Percentiles rank a stretch among this genome's conserved stretches.
phyloP scores from a whole-genome alignment of 2,329 filamentous ascomycete genomes.

The Microcera coccophila region DNA sequence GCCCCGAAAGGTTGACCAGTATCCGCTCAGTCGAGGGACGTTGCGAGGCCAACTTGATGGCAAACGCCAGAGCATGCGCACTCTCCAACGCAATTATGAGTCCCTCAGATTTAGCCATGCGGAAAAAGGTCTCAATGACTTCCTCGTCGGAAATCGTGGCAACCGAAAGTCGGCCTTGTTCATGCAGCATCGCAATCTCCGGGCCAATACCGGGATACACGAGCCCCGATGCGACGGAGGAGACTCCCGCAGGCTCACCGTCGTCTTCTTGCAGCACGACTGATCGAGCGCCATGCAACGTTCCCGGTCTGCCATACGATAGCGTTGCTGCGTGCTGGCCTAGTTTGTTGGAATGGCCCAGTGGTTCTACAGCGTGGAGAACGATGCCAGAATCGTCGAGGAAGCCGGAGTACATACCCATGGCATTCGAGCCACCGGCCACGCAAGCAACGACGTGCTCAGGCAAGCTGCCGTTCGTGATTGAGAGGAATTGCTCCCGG shows the following conservation, averaged over 20 bases:
- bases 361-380: conserved; percentile 90
- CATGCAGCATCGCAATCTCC: too few relatives aligned
- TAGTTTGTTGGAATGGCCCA: conserved; percentile 88
- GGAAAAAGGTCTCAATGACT: too few relatives aligned
- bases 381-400: conserved; percentile 78
- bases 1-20: too few relatives aligned
- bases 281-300: conserved; percentile 91
- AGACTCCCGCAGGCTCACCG: conserved; percentile 91
- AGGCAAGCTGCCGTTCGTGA: conserved; percentile 82
- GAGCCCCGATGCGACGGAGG: conserved; percentile 92
- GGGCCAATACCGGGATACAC: conserved; percentile 97
- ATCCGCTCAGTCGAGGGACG: too few relatives aligned
- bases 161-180: too few relatives aligned
- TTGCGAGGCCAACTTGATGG: too few relatives aligned
- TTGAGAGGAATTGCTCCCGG: conserved; percentile 81
- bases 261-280: conserved; percentile 94
- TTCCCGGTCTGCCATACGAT: conserved; percentile 80
- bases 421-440: conserved; percentile 89
- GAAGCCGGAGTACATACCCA: conserved; percentile 98
- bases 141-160: too few relatives aligned
- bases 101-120: too few relatives aligned
- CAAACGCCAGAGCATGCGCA: too few relatives aligned
- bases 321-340: conserved; percentile 82
- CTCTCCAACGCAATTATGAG: too few relatives aligned
- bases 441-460: conserved; percentile 97